Percentiles rank a stretch among this genome's conserved stretches.
Evolutionary conservation across 2,329 filamentous ascomycete genomes (phyloP).

Genomic region (Keithomyces neogunnii): DNA sequence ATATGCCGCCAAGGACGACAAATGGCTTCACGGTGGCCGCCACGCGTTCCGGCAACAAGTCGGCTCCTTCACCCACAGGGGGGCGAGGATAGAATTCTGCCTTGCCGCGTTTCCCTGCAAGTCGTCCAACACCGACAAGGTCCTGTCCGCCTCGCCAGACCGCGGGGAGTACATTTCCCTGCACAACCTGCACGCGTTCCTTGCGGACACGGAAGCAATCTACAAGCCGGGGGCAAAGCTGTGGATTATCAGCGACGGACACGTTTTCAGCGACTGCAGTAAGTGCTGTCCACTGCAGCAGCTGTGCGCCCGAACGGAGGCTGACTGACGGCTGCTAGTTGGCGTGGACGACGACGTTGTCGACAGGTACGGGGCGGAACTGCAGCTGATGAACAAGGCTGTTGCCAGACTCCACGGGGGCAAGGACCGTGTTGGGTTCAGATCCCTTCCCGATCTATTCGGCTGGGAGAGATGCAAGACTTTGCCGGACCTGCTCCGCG

Average conservation of each 20-base stretch:
- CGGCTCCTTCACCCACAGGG: slow-evolving; percentile 14
- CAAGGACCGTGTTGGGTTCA: slow-evolving; percentile 17
- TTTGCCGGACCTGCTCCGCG: not conserved
- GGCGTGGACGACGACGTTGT: slow-evolving; percentile 35
- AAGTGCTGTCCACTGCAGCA: not conserved
- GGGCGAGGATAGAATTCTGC: slow-evolving; percentile 17
- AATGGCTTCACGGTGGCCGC: slow-evolving; percentile 14
- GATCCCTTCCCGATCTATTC: slow-evolving; percentile 20
- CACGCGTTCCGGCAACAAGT: slow-evolving; percentile 14
- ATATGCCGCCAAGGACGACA: slow-evolving; percentile 13
- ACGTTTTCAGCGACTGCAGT: slow-evolving; percentile 34
- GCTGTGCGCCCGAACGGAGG: not conserved
- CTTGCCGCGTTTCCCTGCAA: slow-evolving; percentile 32
- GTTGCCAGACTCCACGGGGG: slow-evolving; percentile 15
- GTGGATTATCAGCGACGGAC: slow-evolving; percentile 31
- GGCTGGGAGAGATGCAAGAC: slow-evolving; percentile 13
- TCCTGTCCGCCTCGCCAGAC: slow-evolving; percentile 22
- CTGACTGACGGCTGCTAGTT: slow-evolving; percentile 14
- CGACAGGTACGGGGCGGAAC: slow-evolving; percentile 26
- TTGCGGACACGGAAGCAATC: slow-evolving; percentile 18
- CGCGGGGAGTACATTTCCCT: slow-evolving; percentile 26
- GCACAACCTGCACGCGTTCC: slow-evolving; percentile 19
- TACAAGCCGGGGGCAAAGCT: slow-evolving; percentile 25
- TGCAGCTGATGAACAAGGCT: slow-evolving; percentile 27
- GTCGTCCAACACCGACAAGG: slow-evolving; percentile 26